These are phyloP conservation scores for Coemansia sp. DNA, from an alignment of 192 early-diverging fungal species.

Conservation along the genomic window DNA sequence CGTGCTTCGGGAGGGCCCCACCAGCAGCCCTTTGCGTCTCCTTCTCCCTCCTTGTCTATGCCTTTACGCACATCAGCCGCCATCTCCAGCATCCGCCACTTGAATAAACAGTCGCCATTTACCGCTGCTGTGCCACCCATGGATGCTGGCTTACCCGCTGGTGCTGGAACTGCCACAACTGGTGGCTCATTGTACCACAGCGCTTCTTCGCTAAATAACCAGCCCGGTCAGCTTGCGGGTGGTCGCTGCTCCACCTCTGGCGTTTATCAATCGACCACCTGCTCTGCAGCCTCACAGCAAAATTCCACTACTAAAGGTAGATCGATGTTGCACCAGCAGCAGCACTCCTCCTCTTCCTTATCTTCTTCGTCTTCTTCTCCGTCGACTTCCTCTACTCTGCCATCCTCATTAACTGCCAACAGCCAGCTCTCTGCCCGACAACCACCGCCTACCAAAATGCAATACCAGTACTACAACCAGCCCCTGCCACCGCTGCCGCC, in stretches of 20 bases:
- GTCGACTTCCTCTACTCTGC: slow-evolving; percentile 1
- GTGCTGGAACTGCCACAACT: background rate
- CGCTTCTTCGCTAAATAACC: background rate
- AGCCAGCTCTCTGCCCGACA: background rate
- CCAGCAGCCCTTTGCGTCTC: background rate
- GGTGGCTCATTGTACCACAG: background rate
- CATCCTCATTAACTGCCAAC: background rate
- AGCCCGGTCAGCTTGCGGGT: background rate
- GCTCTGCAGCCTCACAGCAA: background rate
- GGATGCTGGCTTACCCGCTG: background rate
- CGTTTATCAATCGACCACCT: background rate
- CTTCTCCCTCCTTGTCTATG: background rate
- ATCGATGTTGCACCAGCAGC: slow-evolving; percentile 2
- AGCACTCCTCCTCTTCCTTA: background rate
- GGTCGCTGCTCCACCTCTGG: slow-evolving; percentile 2
- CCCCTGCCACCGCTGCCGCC: background rate
- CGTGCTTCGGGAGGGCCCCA: background rate
- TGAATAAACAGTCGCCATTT: background rate
- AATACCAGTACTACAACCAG: background rate
- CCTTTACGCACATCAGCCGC: background rate
- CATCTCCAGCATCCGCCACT: background rate
- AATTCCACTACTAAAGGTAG: background rate
- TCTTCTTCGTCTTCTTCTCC: background rate
- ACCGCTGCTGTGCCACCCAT: background rate
- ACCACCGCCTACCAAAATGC: slow-evolving; percentile 4